phyloP scores from a whole-genome alignment of 441 rosid species.

The Croton setiger region DNA sequence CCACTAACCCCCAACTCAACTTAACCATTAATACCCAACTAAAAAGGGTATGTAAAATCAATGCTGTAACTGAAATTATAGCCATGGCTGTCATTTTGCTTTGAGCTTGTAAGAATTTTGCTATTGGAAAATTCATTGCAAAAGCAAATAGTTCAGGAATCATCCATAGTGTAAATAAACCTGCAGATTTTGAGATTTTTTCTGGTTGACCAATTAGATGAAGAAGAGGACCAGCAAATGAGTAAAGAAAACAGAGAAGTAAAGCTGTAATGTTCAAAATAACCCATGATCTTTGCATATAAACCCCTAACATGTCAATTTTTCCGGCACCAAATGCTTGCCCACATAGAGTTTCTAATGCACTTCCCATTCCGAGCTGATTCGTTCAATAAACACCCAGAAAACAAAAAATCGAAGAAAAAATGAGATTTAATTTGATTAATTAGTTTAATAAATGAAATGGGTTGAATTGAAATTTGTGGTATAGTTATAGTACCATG shows the following conservation, averaged over 20 bases:
- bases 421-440: too few species aligned
- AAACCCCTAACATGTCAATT: slow-evolving; percentile 62
- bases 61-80: slow-evolving; percentile 53
- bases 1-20: slow-evolving; percentile 62
- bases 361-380: slow-evolving; percentile 87
- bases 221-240: slow-evolving; percentile 60
- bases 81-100: slow-evolving; percentile 75
- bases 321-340: slow-evolving; percentile 82
- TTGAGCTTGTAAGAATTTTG: slow-evolving; percentile 81
- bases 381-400: not conserved
- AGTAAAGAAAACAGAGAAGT: slow-evolving; percentile 49
- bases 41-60: slow-evolving; percentile 42
- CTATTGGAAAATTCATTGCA: slow-evolving; percentile 71
- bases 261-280: slow-evolving; percentile 50
- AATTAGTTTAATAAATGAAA: not conserved
- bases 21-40: slow-evolving; percentile 53
- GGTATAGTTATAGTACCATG: slow-evolving; percentile 36
- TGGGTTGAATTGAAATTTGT: too few species aligned
- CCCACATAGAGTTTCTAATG: slow-evolving; percentile 70
- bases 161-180: slow-evolving; percentile 55
- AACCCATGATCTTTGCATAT: slow-evolving; percentile 86
- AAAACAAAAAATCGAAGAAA: too few species aligned
- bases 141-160: slow-evolving; percentile 88
- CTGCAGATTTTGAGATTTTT: slow-evolving; percentile 60
- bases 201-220: slow-evolving; percentile 55